Base-by-base conservation (phyloP, 352 stramenopile genomes). In the Thalassiosira mediterranea region DNA sequence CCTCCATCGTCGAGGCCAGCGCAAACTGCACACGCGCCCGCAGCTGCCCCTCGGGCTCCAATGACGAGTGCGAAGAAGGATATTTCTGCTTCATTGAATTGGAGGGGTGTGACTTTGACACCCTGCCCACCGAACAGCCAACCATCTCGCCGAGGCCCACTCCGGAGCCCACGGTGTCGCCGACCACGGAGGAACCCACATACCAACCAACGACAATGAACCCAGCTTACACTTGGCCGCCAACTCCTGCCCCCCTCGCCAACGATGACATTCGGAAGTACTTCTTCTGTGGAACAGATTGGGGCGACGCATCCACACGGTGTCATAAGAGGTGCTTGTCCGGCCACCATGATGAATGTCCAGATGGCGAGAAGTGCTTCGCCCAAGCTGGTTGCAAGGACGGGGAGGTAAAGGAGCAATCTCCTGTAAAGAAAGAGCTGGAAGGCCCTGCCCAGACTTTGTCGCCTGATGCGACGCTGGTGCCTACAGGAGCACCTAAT, bases 311-410 rank as follows among this genome's bases (percentile, higher is more conserved):
- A 11, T 37, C 19, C n/a, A 37, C 29, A 21, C 3, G 19, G 28
- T 59, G 51, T 59, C 28, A 59, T 32, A 59, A 26, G 28, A 42
- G 51, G 37, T 59, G 51, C 19, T 37, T 64, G 15, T 67, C 51
- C 15, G 51, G 37, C n/a, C 25, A 26, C 37, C 37, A 4, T 17
- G 37, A 42, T 4, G 37, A 59, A 42, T 59, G 51, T 59, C 51
- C 51, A 5, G 26, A 31, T 32, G 51, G 28, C 10, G 37, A 59
- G 25, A n/a, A 42, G 34, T 32, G 73, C 48, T 82, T 77, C 58
- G 65, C 73, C 19, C 65, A 82, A 52, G 65, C 73, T 5, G 66
- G 72, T 46, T 82, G 73, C 42, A 66, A 62, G 56, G 67, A 67
- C 10, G 72, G 63, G 37, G 40, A 68, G 0, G 13, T 48, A 34